These are phyloP conservation scores for Beauveria australis DNA, from an alignment of 2,329 filamentous ascomycete species.

Conservation along the genomic window DNA sequence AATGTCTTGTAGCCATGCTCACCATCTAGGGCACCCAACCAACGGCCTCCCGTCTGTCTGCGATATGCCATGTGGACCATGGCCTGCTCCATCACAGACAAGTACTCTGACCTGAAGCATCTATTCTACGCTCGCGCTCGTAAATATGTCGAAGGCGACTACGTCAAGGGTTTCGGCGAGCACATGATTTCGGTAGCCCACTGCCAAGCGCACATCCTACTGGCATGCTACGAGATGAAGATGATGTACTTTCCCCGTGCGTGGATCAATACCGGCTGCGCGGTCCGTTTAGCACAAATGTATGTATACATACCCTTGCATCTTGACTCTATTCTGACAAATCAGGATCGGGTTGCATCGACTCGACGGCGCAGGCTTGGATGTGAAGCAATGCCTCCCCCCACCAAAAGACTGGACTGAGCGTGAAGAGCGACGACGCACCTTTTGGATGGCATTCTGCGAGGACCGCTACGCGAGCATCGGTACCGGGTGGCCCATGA, in stretches of 20 bases:
- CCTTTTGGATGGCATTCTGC: constrained; percentile 92
- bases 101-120: constrained; percentile 69
- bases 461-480: constrained; percentile 90
- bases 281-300: constrained; percentile 79
- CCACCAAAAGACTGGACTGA: constrained; percentile 91
- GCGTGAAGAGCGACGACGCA: constrained; percentile 79
- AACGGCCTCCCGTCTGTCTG: constrained; percentile 78
- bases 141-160: constrained; percentile 84
- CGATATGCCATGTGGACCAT: constrained; percentile 96
- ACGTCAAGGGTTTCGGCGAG: constrained; percentile 88
- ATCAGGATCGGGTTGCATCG: constrained; percentile 84
- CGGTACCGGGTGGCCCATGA: constrained; percentile 96
- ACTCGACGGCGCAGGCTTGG: constrained; percentile 70
- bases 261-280: constrained; percentile 84
- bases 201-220: constrained; percentile 74
- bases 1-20: constrained; percentile 5
- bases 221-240: constrained; percentile 86
- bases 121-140: constrained; percentile 84
- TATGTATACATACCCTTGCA: constrained; percentile 25
- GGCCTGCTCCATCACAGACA: constrained; percentile 78
- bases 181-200: constrained; percentile 78
- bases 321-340: constrained; percentile 35
- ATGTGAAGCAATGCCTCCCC: constrained; percentile 87
- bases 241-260: constrained; percentile 95
- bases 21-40: constrained; percentile 56